Percentiles rank a stretch among this genome's conserved stretches.
These are phyloP conservation scores for Shiraia sp. DNA, from an alignment of 2,329 filamentous ascomycete species.

Conservation along the genomic window DNA sequence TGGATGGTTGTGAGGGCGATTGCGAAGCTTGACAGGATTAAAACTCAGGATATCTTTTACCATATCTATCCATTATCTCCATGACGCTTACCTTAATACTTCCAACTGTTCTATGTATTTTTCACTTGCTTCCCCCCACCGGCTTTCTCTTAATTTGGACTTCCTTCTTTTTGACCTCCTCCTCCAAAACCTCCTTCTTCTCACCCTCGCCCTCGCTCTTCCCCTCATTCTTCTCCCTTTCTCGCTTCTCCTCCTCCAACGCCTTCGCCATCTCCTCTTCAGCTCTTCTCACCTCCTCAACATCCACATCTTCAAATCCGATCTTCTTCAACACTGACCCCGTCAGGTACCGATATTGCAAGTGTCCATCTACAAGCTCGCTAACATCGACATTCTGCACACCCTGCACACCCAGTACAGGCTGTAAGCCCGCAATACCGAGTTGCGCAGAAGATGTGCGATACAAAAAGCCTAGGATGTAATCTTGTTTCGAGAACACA, in stretches of 20 bases:
- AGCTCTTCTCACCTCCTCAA: constrained; percentile 51
- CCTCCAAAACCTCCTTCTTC: constrained; percentile 46
- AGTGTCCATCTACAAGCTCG: constrained; percentile 55
- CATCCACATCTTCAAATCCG: constrained; percentile 57
- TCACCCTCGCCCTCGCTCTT: constrained; percentile 25
- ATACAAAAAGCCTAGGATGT: constrained; percentile 85
- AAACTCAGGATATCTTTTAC: no score
- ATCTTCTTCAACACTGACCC: constrained; percentile 57
- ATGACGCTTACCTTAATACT: no score
- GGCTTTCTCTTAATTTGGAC: constrained; percentile 33
- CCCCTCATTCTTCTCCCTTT: constrained; percentile 39
- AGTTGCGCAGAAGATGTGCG: constrained; percentile 80
- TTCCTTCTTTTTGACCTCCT: constrained; percentile 50
- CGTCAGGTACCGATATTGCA: constrained; percentile 55
- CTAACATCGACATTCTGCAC: constrained; percentile 63
- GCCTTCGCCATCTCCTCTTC: constrained; percentile 51
- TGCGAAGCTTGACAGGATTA: no score
- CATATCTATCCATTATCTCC: no score
- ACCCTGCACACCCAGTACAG: constrained; percentile 68
- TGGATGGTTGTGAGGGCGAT: no score
- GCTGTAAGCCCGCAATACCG: constrained; percentile 82
- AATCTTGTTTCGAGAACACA: constrained; percentile 85
- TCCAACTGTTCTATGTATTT: no score
- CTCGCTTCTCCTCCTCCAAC: constrained; percentile 46
- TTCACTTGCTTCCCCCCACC: no score